Percentiles rank a stretch among this genome's conserved stretches.
phyloP scores from a whole-genome alignment of 805 yeast species.

The Brettanomyces anomalus region DNA sequence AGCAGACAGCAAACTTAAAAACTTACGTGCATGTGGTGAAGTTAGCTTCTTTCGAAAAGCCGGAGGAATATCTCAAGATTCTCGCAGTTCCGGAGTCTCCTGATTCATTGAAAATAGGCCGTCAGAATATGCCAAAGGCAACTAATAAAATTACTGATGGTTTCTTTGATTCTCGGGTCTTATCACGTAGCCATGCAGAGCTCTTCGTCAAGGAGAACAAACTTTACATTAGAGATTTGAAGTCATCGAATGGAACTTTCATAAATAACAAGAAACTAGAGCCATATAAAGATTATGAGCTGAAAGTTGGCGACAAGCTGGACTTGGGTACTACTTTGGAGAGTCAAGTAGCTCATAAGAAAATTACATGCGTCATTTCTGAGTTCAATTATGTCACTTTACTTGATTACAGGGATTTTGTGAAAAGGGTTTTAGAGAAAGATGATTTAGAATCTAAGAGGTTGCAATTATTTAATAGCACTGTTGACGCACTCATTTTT shows the following conservation, averaged over 20 bases:
- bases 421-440: slow-evolving; percentile 17
- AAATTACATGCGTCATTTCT: slow-evolving; percentile 77
- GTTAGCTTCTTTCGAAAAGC: slow-evolving; percentile 67
- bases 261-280: slow-evolving; percentile 68
- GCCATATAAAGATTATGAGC: slow-evolving; percentile 51
- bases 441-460: slow-evolving; percentile 20
- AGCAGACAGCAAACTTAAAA: slow-evolving; percentile 11
- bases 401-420: slow-evolving; percentile 17
- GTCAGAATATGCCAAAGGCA: slow-evolving; percentile 68
- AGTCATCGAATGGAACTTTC: slow-evolving; percentile 92
- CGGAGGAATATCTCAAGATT: slow-evolving; percentile 54
- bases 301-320: slow-evolving; percentile 77
- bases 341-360: slow-evolving; percentile 60
- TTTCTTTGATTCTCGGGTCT: slow-evolving; percentile 86
- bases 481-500: slow-evolving; percentile 28
- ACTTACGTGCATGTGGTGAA: slow-evolving; percentile 52
- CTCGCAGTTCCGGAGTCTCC: slow-evolving; percentile 76
- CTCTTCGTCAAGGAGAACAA: slow-evolving; percentile 56
- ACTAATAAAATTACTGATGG: slow-evolving; percentile 71
- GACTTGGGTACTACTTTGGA: slow-evolving; percentile 90
- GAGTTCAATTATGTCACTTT: slow-evolving; percentile 53
- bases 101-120: slow-evolving; percentile 75
- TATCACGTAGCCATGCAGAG: slow-evolving; percentile 91
- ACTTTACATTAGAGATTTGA: slow-evolving; percentile 74
- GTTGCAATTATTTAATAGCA: slow-evolving; percentile 24